phyloP scores from a whole-genome alignment of 2,329 filamentous ascomycete genomes.

The Sordariomycetes sp. region DNA sequence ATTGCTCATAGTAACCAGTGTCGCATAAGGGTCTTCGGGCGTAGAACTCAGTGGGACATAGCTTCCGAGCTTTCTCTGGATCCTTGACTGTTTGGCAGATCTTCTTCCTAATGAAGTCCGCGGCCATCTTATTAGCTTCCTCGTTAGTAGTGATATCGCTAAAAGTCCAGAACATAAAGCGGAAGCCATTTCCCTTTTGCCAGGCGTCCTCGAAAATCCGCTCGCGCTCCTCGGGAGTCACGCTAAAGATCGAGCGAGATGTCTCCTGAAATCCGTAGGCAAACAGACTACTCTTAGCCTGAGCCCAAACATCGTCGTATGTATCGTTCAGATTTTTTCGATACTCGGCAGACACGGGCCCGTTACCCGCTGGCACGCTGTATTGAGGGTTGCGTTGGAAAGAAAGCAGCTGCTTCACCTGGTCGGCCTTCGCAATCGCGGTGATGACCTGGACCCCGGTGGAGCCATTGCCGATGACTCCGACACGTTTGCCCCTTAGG shows the following conservation, averaged over 20 bases:
- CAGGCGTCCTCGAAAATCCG: neutral
- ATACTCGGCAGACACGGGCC: neutral
- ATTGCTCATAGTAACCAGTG: slow-evolving; percentile 37
- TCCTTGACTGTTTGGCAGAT: neutral
- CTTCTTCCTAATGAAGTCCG: neutral
- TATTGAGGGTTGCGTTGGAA: neutral
- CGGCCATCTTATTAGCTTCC: neutral
- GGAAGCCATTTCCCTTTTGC: neutral
- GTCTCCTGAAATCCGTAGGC: neutral
- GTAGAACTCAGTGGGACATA: neutral
- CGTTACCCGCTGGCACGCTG: neutral
- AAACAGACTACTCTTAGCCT: neutral
- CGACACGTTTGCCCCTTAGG: too few species aligned
- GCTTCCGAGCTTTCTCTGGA: neutral
- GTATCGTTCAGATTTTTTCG: neutral
- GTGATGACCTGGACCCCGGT: too few species aligned
- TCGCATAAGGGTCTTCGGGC: slow-evolving; percentile 18
- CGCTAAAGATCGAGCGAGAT: neutral
- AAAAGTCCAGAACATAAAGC: neutral
- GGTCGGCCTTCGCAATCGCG: too few species aligned
- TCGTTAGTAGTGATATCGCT: neutral
- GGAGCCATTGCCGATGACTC: too few species aligned
- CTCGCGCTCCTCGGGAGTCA: neutral
- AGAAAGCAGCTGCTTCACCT: too few species aligned
- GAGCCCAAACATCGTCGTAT: neutral